These are phyloP conservation scores for Penicillium brevicompactum DNA, from an alignment of 2,329 filamentous ascomycete species.

Conservation along the genomic window DNA sequence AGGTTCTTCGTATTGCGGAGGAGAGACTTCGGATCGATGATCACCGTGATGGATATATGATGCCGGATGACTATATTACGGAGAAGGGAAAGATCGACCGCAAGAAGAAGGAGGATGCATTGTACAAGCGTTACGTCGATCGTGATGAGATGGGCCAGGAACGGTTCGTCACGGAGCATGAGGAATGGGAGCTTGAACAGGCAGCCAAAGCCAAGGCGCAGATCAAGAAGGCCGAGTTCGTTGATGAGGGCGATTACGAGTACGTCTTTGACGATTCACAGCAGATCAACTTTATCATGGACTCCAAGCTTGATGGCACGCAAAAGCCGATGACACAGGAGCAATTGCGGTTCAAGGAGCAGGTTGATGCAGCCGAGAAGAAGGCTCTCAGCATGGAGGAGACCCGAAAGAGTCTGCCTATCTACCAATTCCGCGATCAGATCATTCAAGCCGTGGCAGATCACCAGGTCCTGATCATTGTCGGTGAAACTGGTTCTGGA, in stretches of 20 bases:
- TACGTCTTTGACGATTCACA: conserved; percentile 91
- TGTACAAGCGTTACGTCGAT: conserved; percentile 90
- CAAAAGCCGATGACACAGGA: conserved; percentile 73
- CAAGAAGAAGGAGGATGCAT: conserved; percentile 82
- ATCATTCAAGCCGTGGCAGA: conserved; percentile 84
- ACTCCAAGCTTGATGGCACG: conserved; percentile 72
- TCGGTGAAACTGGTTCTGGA: conserved; percentile 91
- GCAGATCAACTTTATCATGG: conserved; percentile 81
- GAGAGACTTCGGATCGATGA: conserved; percentile 87
- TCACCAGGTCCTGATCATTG: conserved; percentile 86
- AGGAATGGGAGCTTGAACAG: conserved; percentile 95
- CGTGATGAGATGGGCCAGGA: conserved; percentile 85
- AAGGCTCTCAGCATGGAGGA: conserved; percentile 88
- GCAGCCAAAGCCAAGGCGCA: conserved; percentile 84
- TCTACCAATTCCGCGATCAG: conserved; percentile 83
- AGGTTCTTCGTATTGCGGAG: conserved; percentile 78
- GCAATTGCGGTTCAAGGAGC: conserved; percentile 74
- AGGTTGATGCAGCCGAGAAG: conserved; percentile 85
- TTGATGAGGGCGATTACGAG: conserved; percentile 82
- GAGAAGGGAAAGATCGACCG: conserved; percentile 87
- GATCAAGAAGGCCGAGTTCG: conserved; percentile 71
- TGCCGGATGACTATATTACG: conserved; percentile 94
- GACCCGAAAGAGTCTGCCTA: conserved; percentile 84
- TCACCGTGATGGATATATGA: conserved; percentile 84
- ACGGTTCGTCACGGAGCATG: conserved; percentile 87